A percentile compares a stretch with the other conserved stretches of the same genome.
phyloP scores from a whole-genome alignment of 768 basidiomycete species.

The Mycena pura region DNA sequence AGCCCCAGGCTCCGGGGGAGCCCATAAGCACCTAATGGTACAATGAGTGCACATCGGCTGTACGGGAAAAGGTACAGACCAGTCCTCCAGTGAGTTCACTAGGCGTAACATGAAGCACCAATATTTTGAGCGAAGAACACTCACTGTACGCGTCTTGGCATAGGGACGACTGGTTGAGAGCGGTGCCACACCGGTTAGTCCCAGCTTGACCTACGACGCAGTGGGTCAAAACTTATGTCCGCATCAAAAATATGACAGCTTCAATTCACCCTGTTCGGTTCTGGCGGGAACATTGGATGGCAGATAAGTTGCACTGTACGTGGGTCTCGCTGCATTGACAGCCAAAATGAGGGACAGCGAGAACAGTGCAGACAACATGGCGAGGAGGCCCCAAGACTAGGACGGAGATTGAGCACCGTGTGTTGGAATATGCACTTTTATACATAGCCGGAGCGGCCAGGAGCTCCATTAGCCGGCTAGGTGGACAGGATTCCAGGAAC shows the following conservation, averaged over 20 bases:
- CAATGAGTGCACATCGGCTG: background rate
- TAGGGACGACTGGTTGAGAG: constrained; percentile 48
- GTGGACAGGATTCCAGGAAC: no score
- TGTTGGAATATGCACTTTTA: no score
- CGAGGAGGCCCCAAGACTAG: no score
- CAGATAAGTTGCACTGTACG: constrained; percentile 47
- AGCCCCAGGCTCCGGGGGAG: constrained; percentile 55
- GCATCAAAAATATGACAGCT: background rate
- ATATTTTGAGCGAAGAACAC: constrained; percentile 16
- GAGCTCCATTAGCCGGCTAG: no score
- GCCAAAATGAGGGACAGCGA: background rate
- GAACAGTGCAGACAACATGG: background rate
- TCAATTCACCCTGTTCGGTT: constrained; percentile 36
- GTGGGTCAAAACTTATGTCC: background rate
- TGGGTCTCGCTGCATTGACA: constrained; percentile 1
- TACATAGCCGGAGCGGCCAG: no score
- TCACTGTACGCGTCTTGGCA: constrained; percentile 62
- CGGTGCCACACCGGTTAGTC: constrained; percentile 58
- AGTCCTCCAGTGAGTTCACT: constrained; percentile 25
- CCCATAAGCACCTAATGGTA: constrained; percentile 60
- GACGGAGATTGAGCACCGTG: no score
- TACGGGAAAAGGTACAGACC: background rate
- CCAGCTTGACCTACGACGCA: constrained; percentile 47
- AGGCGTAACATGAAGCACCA: background rate
- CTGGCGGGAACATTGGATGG: constrained; percentile 41